Evolutionary conservation across 768 basidiomycete species (phyloP).

Genomic region (Lactarius trivialis): DNA sequence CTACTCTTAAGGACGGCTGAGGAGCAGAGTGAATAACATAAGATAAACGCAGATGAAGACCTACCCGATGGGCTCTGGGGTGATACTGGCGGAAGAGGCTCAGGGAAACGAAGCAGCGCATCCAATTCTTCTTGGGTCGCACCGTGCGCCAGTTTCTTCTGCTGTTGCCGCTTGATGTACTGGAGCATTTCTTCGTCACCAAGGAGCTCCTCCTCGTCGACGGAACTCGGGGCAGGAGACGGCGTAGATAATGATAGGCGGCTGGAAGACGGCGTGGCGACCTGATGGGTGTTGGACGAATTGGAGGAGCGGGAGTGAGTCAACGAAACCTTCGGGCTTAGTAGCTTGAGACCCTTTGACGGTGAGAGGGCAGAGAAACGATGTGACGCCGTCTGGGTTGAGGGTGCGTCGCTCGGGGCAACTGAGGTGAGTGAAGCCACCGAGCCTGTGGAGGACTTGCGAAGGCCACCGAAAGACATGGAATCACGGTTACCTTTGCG

Average conservation of each 20-base stretch:
- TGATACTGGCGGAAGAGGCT: conserved; percentile 66
- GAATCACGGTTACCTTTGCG: conserved; percentile 76
- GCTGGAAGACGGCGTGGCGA: conserved; percentile 59
- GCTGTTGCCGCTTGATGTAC: conserved; percentile 85
- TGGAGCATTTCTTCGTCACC: conserved; percentile 98
- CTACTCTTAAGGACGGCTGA: conserved; percentile 60
- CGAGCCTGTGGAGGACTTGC: conserved; percentile 80
- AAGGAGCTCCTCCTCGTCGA: conserved; percentile 80
- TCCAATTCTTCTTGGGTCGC: conserved; percentile 85
- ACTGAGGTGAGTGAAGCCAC: conserved; percentile 60
- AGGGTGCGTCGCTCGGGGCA: conserved; percentile 31
- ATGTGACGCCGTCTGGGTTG: conserved; percentile 37
- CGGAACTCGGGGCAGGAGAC: conserved; percentile 69
- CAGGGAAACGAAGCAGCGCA: conserved; percentile 85
- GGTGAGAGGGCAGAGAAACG: conserved; percentile 82
- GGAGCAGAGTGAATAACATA: background rate
- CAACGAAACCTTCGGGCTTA: conserved; percentile 71
- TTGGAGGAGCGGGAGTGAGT: conserved; percentile 51
- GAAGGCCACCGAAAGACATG: conserved; percentile 65
- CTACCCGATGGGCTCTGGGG: conserved; percentile 66
- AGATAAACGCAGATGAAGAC: conserved; percentile 26
- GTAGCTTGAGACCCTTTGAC: conserved; percentile 74
- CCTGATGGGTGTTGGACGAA: conserved; percentile 46
- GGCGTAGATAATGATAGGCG: conserved; percentile 76
- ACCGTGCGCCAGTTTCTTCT: conserved; percentile 78